Percentiles rank a stretch among this genome's conserved stretches.
Evolutionary conservation across 495 filamentous ascomycete species (phyloP).

Genomic region (Patellaria atrata): DNA sequence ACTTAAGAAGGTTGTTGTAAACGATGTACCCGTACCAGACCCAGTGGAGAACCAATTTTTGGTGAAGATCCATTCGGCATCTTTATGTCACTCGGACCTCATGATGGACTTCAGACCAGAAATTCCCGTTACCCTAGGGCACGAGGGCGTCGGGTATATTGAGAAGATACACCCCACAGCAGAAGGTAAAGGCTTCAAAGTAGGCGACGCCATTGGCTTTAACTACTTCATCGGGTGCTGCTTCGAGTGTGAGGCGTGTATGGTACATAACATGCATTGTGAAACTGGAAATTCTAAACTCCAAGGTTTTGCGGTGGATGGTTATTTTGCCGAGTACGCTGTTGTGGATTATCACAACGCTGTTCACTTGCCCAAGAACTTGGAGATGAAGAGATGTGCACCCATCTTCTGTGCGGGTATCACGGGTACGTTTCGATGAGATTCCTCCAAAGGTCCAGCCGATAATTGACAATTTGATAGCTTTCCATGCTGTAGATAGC

Average conservation of each 20-base stretch:
- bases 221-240: conserved; percentile 28
- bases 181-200: conserved; percentile 27
- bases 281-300: conserved; percentile 23
- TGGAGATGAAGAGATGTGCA: conserved; percentile 23
- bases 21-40: conserved; percentile 28
- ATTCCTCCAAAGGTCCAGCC: too few species aligned
- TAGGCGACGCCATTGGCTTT: conserved; percentile 27
- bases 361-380: conserved; percentile 21
- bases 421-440: too few species aligned
- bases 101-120: conserved; percentile 19
- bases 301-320: conserved; percentile 28
- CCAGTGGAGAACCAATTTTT: conserved; percentile 23
- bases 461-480: too few species aligned
- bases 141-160: conserved; percentile 29
- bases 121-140: conserved; percentile 25
- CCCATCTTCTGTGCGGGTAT: conserved; percentile 31
- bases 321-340: conserved; percentile 29
- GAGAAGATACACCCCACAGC: conserved; percentile 23
- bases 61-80: conserved; percentile 28
- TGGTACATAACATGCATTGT: conserved; percentile 27
- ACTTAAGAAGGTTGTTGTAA: conserved; percentile 21
- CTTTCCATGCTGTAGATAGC: conserved; percentile 28
- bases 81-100: conserved; percentile 28
- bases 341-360: conserved; percentile 29
- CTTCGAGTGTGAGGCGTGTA: conserved; percentile 29